Percentiles rank a stretch among this genome's conserved stretches.
phyloP scores from a whole-genome alignment of 2,329 filamentous ascomycete genomes.

The Rutstroemia sp. region DNA sequence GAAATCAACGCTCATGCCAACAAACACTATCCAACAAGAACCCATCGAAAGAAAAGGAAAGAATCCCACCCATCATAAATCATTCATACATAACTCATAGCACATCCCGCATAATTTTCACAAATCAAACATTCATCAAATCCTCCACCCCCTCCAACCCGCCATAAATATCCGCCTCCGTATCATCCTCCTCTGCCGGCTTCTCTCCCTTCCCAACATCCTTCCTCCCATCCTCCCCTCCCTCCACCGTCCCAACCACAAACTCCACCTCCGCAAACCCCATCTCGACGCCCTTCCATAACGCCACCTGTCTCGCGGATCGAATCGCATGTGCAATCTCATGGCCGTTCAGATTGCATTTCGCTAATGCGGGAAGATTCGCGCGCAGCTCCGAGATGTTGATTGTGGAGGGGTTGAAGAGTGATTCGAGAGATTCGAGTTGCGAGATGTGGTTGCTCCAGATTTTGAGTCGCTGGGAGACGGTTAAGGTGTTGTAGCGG shows the following conservation, averaged over 20 bases:
- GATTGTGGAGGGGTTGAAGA: constrained; percentile 1
- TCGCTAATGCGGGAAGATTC: background rate
- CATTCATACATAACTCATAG: background rate
- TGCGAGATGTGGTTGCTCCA: constrained; percentile 10
- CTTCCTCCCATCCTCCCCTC: background rate
- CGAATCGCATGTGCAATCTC: constrained; percentile 4
- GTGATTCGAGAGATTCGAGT: constrained; percentile 36
- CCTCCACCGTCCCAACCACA: background rate
- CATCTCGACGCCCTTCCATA: constrained; percentile 6
- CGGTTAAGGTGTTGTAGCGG: constrained; percentile 17
- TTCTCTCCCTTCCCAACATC: background rate
- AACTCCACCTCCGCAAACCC: constrained; percentile 2
- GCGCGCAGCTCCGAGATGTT: constrained; percentile 3
- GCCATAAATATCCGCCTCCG: background rate
- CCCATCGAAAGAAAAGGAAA: too few species aligned
- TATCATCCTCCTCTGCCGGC: background rate
- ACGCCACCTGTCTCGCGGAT: constrained; percentile 11
- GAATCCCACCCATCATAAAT: too few species aligned
- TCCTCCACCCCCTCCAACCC: constrained; percentile 3
- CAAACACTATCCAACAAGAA: too few species aligned
- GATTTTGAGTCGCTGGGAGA: constrained; percentile 6
- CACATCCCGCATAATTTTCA: background rate
- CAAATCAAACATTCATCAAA: constrained; percentile 8
- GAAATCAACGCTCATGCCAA: too few species aligned
- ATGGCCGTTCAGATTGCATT: constrained; percentile 7